Base-by-base conservation (phyloP, 495 filamentous ascomycete species). In the Xylaria intraflava region DNA sequence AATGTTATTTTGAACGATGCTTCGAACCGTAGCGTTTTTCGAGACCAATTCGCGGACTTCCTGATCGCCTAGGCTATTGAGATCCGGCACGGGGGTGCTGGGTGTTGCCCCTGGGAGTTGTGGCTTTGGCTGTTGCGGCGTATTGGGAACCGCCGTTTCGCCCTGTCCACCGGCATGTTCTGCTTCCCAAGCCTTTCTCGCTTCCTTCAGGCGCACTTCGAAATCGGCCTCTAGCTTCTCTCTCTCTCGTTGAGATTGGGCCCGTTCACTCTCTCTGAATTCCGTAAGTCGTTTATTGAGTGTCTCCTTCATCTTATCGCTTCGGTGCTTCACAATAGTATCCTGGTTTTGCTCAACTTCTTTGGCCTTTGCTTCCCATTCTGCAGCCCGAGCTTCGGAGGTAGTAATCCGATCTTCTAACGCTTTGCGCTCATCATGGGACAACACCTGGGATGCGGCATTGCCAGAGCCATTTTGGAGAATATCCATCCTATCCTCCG, bases 201-300 rank as follows among this genome's bases (percentile, higher is more conserved):
- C 84, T 59, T 84, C 78, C 60, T 82, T 75, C 55, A 93, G 83
- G 62, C 80, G 81, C 16, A 81, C 66, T 31, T 83, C 80, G 48
- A 87, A 77, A 51, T 83, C 82, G 22, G 81, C 77, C 39, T 91
- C 69, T 22, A 76, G 40, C 50, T 69, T 73, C 43, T 81, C 81
- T 51, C 79, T 77, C 14, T 79, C 75, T 53, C 83, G 78, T 59
- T 69, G 78, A 58, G 66, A 48, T 30, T 67, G 65, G 31, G 73
- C 48, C 36, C 64, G 61, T 57, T 74, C 68, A 23, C 66, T 59
- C 7, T 81, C 72, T 31, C 71, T 65, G 26, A 80, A 73, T 52
- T 92, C 86, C 4, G 68, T 73, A 6, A 95, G 72, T 62, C 85
- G 88, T 59, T 78, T 83, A 51, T 83, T 86, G 53, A 88, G 79